Percentiles rank a stretch among this genome's conserved stretches.
Conservation (phyloP, 2,329 filamentous ascomycete species). For the Cladosporium oxysporum region DNA sequence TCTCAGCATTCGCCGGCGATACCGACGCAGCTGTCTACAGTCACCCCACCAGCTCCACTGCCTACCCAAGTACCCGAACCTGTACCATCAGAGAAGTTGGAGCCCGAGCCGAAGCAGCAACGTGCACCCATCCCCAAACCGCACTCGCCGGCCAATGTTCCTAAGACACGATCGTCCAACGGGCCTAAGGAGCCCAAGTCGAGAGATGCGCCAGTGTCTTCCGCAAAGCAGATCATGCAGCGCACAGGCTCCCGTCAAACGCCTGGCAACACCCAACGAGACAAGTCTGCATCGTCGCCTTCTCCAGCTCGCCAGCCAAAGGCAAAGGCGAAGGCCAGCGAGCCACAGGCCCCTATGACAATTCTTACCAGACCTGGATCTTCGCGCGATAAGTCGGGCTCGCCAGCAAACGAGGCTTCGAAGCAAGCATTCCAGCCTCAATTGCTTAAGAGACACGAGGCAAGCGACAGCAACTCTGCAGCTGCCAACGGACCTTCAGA, state of each 20-base stretch:
- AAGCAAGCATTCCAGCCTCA: constrained; percentile 32
- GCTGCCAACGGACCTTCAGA: not conserved
- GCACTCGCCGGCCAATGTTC: constrained; percentile 7
- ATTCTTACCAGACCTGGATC: constrained; percentile 34
- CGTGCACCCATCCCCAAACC: not conserved
- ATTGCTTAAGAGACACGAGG: constrained; percentile 33
- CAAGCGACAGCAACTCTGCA: constrained; percentile 22
- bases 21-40: constrained; percentile 6
- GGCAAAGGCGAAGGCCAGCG: constrained; percentile 3
- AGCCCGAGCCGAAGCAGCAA: constrained; percentile 12
- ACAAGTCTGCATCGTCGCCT: constrained; percentile 10
- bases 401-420: constrained; percentile 26
- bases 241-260: constrained; percentile 5
- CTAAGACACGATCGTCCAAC: not conserved
- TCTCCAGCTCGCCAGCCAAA: constrained; percentile 13
- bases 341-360: constrained; percentile 11
- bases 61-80: constrained; percentile 5
- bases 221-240: constrained; percentile 20
- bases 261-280: not conserved
- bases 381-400: constrained; percentile 22
- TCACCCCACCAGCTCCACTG: constrained; percentile 17
- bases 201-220: not conserved
- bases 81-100: not conserved
- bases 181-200: constrained; percentile 1
- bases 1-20: constrained; percentile 19